Base-by-base conservation (phyloP, 176 grass and related monocot genomes). In the Zoysia pacifica region DNA sequence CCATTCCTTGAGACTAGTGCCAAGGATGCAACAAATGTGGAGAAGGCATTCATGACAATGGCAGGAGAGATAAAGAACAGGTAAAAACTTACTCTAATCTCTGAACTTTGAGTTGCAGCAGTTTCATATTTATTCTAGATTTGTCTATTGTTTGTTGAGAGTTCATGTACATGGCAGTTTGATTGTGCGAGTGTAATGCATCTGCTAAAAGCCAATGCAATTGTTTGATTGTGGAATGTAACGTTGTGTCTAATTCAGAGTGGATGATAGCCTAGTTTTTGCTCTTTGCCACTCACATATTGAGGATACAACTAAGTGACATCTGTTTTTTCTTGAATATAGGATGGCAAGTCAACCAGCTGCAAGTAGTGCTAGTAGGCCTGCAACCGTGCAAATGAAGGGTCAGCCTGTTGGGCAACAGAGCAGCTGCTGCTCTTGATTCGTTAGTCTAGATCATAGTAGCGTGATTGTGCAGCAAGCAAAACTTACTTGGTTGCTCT, bases 41-140 rank as follows among this genome's bases (percentile, higher is more conserved):
- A 93, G 47, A 82, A 93, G 67, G 90, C 90, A 8, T 93, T 93
- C 67, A 89, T 93, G 90, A 80, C 90, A 77, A 93, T 93, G 90
- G 81, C 87, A 20, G 84, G 76, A 64, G 83, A 82, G 71, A 93
- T 93, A 79, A 93, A 89, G 87, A 89, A 73, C 41, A 89, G 90
- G 87, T 92, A 70, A 46, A 42, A 49, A 42, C 36, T 70, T 79
- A 38, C 48, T 86, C 46, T 13, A 36, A 18, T 20, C 7, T 46
- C 7, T 73, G 38, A 10, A 62, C 38, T 28, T 73, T 6, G 7
- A 41, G n/a, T 11, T 56, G n/a, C 9, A 51, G n/a, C 63, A 69
- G 6, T 63, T 78, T 28, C 65, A 70, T 11, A 44, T 39, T 65
- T 14, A 45, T 65, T 50, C 6, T 38, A 50, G 9, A 58, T 10